A percentile compares a stretch with the other conserved stretches of the same genome.
These are phyloP conservation scores for Incumbomyces delicatus DNA, from an alignment of 2,329 filamentous ascomycete species.

Conservation along the genomic window DNA sequence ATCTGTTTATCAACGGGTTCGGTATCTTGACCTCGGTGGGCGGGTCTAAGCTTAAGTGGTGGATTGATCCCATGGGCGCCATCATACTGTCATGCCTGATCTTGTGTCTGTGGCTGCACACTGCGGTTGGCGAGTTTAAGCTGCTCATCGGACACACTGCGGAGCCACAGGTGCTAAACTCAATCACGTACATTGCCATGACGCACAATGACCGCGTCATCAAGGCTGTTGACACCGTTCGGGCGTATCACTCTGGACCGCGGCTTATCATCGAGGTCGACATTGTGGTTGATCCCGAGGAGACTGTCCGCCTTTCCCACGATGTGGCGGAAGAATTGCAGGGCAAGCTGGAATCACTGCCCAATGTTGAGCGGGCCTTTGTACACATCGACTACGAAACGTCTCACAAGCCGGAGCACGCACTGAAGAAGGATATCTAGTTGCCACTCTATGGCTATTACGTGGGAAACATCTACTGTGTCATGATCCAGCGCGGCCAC, in stretches of 20 bases:
- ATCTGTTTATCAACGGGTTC: slow-evolving; percentile 91
- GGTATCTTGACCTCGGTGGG: slow-evolving; percentile 87
- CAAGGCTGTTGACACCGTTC: slow-evolving; percentile 83
- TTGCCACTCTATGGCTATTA: too few species aligned
- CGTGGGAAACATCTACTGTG: too few species aligned
- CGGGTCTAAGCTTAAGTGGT: slow-evolving; percentile 81
- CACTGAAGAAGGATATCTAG: slow-evolving; percentile 55
- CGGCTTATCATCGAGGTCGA: slow-evolving; percentile 92
- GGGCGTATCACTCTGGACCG: slow-evolving; percentile 83
- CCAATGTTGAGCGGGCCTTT: slow-evolving; percentile 85
- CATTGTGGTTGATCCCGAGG: slow-evolving; percentile 76
- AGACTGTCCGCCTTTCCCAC: slow-evolving; percentile 68
- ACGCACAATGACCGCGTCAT: slow-evolving; percentile 71
- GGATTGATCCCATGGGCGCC: slow-evolving; percentile 88
- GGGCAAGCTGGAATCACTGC: slow-evolving; percentile 83
- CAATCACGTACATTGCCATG: slow-evolving; percentile 93
- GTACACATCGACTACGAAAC: slow-evolving; percentile 98
- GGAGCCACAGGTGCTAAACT: slow-evolving; percentile 73
- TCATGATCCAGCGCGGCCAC: too few species aligned
- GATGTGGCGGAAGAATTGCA: slow-evolving; percentile 91
- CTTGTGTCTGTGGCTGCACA: slow-evolving; percentile 68
- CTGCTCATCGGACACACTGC: slow-evolving; percentile 84
- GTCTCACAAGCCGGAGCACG: slow-evolving; percentile 83
- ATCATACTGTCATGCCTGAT: slow-evolving; percentile 74
- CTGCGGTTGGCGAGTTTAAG: slow-evolving; percentile 81